Evolutionary conservation across 345 rosid species (phyloP).

Genomic region (Anastatica hierochuntica): DNA sequence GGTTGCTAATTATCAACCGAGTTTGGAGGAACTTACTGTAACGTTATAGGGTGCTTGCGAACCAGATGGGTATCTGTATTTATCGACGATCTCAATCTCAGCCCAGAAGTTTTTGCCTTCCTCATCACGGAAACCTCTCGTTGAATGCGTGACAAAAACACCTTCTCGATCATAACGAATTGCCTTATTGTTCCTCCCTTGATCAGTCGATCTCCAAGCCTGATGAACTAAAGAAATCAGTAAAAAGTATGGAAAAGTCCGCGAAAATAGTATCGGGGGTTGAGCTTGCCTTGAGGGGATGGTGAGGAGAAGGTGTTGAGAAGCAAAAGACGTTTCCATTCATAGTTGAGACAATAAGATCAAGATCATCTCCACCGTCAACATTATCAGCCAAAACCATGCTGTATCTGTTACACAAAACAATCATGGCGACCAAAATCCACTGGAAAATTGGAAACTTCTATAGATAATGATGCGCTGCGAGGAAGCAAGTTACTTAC

Average conservation of each 20-base stretch:
- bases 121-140: conserved; percentile 94
- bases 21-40: conserved; percentile 49
- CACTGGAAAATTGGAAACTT: not conserved
- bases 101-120: conserved; percentile 98
- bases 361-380: conserved; percentile 99
- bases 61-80: conserved; percentile 82
- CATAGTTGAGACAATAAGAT: conserved; percentile 95
- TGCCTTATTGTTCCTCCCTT: conserved; percentile 90
- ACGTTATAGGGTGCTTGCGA: conserved; percentile 87
- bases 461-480: not conserved
- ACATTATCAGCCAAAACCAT: conserved; percentile 98
- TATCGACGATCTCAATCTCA: conserved; percentile 89
- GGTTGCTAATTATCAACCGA: not conserved
- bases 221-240: conserved; percentile 32
- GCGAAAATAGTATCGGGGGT: conserved; percentile 9
- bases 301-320: conserved; percentile 90
- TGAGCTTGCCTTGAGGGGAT: conserved; percentile 83
- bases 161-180: conserved; percentile 69
- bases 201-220: conserved; percentile 91
- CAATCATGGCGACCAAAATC: conserved; percentile 1
- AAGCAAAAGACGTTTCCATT: conserved; percentile 98
- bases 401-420: conserved; percentile 58
- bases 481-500: conserved; percentile 39
- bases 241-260: not conserved
- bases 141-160: conserved; percentile 62